Evolutionary conservation across 305 asterid genomes (phyloP).

Genomic region (Rubia tinctorum): DNA sequence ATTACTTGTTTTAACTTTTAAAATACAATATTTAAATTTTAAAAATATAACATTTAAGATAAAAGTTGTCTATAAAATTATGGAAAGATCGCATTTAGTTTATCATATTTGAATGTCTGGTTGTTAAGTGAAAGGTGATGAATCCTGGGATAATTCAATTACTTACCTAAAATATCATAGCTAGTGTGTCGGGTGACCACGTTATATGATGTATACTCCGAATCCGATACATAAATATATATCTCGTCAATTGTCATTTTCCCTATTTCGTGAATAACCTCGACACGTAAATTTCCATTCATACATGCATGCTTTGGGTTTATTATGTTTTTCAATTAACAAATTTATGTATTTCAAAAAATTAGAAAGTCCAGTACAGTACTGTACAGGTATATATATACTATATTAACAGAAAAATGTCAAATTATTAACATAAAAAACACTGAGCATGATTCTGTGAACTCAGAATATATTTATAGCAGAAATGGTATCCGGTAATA

Average conservation of each 20-base stretch:
- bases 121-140: not conserved
- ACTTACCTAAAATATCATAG: not conserved
- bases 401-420: not conserved
- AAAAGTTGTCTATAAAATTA: too few species aligned
- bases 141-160: not conserved
- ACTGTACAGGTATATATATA: not conserved
- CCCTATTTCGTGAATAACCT: not conserved
- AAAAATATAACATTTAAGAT: too few species aligned
- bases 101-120: too few species aligned
- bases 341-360: not conserved
- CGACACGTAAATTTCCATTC: not conserved
- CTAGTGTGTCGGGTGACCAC: not conserved
- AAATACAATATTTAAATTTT: too few species aligned
- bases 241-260: not conserved
- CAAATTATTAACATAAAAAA: not conserved
- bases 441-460: too few species aligned
- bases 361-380: not conserved
- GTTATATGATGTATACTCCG: not conserved
- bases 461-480: too few species aligned
- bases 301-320: not conserved
- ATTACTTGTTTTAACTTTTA: too few species aligned
- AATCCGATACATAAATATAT: not conserved
- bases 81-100: too few species aligned
- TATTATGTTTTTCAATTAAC: not conserved
- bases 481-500: too few species aligned